A percentile compares a stretch with the other conserved stretches of the same genome.
phyloP scores from a whole-genome alignment of 805 yeast species.

The Zygosaccharomyces bisporus region DNA sequence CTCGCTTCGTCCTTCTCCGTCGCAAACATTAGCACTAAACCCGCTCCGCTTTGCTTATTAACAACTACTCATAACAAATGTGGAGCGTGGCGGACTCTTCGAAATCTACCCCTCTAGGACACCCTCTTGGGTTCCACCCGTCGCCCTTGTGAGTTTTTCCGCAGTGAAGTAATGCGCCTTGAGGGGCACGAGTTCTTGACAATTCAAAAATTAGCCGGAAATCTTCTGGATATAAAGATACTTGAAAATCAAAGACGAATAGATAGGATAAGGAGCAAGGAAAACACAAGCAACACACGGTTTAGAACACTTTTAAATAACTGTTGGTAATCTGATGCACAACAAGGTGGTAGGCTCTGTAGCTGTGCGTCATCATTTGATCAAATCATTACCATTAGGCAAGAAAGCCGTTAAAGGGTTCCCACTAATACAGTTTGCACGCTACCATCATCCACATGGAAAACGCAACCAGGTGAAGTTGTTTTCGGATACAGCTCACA shows the following conservation, averaged over 20 bases:
- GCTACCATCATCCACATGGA: constrained; percentile 10
- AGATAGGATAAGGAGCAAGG: background rate
- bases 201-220: background rate
- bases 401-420: constrained; percentile 7
- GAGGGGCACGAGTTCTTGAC: background rate
- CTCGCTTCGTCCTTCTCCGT: background rate
- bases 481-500: constrained; percentile 12
- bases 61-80: background rate
- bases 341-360: constrained; percentile 7
- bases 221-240: background rate
- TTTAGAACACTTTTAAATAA: background rate
- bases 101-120: background rate
- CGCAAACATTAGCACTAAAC: background rate
- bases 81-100: background rate
- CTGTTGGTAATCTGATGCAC: constrained; percentile 8
- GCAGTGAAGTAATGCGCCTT: background rate
- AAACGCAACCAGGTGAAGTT: constrained; percentile 16
- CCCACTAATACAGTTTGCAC: constrained; percentile 1
- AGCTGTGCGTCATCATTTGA: constrained; percentile 8
- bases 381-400: constrained; percentile 3
- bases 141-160: background rate
- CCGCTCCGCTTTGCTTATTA: background rate
- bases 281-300: background rate
- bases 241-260: background rate
- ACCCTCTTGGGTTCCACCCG: background rate